phyloP scores from a whole-genome alignment of 352 stramenopile genomes.

The Globisporangium middletonii region DNA sequence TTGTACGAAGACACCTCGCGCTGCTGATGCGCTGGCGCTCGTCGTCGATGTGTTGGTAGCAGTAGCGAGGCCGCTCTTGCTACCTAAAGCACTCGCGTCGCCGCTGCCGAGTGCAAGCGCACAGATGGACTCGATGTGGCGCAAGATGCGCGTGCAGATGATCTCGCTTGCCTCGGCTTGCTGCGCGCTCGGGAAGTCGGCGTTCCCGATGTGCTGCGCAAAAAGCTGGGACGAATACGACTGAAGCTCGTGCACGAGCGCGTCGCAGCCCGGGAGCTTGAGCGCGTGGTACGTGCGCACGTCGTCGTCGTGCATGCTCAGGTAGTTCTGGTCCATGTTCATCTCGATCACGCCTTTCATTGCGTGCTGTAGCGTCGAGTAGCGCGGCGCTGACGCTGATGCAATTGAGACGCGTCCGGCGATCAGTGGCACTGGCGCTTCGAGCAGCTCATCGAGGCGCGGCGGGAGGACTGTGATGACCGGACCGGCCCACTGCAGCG shows the following conservation, averaged over 20 bases:
- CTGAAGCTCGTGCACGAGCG: constrained; percentile 63
- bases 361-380: constrained; percentile 31
- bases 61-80: no score
- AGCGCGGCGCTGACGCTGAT: constrained; percentile 20
- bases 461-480: constrained; percentile 70
- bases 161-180: constrained; percentile 67
- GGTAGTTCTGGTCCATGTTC: constrained; percentile 72
- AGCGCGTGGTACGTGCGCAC: constrained; percentile 66
- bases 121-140: constrained; percentile 60
- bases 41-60: no score
- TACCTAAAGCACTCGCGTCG: not conserved
- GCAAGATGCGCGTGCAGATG: constrained; percentile 56
- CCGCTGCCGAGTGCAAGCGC: constrained; percentile 27
- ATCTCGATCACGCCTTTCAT: constrained; percentile 78
- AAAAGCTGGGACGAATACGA: constrained; percentile 49
- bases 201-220: constrained; percentile 32
- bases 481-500: constrained; percentile 69
- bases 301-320: constrained; percentile 78
- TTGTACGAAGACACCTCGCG: no score
- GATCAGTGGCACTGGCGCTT: constrained; percentile 73
- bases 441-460: constrained; percentile 60
- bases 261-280: constrained; percentile 68
- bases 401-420: constrained; percentile 65
- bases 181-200: constrained; percentile 62
- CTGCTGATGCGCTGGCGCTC: no score